These are phyloP conservation scores for Lepraria neglecta DNA, from an alignment of 495 filamentous ascomycete species.

Conservation along the genomic window DNA sequence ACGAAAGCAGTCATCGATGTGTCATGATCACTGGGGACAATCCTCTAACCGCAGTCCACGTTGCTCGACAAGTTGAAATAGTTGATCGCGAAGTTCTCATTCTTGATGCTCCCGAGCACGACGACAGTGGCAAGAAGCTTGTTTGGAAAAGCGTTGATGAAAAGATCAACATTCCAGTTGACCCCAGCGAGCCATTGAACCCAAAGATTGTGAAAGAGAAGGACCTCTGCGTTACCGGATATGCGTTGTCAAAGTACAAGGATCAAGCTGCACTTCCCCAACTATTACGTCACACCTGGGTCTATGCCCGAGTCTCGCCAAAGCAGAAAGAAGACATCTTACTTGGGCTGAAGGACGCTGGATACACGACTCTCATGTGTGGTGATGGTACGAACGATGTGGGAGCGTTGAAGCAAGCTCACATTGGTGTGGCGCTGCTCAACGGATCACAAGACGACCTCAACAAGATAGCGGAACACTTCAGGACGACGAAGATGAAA, in stretches of 20 bases:
- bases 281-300: constrained; percentile 85
- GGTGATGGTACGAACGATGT: constrained; percentile 99
- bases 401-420: constrained; percentile 95
- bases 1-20: constrained; percentile 95
- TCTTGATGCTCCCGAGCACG: constrained; percentile 89
- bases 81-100: constrained; percentile 94
- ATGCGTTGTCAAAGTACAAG: constrained; percentile 85
- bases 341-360: constrained; percentile 87
- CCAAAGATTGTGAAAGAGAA: constrained; percentile 73
- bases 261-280: constrained; percentile 63
- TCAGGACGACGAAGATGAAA: constrained; percentile 92
- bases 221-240: constrained; percentile 94
- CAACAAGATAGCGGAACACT: constrained; percentile 84
- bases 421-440: constrained; percentile 90
- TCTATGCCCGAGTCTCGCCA: constrained; percentile 95
- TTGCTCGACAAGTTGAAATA: constrained; percentile 93
- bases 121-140: constrained; percentile 69
- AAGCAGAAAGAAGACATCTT: constrained; percentile 99
- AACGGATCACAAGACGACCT: constrained; percentile 92
- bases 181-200: constrained; percentile 76
- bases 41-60: constrained; percentile 90
- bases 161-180: constrained; percentile 76
- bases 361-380: constrained; percentile 98
- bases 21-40: constrained; percentile 99
- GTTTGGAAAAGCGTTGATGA: constrained; percentile 97